phyloP scores from a whole-genome alignment of 176 grass and related monocot genomes.

The Musa acuminata region DNA sequence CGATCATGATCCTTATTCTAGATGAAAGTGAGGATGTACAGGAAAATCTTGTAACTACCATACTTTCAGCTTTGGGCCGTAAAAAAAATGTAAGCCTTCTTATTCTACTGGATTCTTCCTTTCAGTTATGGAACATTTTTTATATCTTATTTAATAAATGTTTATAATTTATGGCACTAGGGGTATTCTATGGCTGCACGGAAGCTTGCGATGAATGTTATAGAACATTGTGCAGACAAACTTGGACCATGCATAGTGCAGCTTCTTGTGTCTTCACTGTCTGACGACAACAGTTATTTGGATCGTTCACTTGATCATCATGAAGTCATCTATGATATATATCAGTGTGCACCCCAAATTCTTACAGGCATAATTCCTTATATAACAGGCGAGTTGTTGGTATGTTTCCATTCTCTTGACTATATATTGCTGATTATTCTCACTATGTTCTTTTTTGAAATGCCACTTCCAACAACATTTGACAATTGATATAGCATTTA shows the following conservation, averaged over 20 bases:
- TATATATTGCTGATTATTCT: not conserved
- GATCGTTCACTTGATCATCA: conserved; percentile 65
- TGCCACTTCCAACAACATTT: not conserved
- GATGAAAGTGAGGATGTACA: conserved; percentile 92
- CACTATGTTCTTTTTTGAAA: not conserved
- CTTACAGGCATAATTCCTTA: conserved; percentile 74
- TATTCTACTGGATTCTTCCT: not conserved
- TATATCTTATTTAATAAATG: conserved; percentile 1
- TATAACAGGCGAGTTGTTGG: conserved; percentile 95
- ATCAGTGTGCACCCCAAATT: conserved; percentile 81
- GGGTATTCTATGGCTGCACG: conserved; percentile 49
- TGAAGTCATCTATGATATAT: conserved; percentile 76
- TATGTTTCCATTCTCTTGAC: conserved; percentile 27
- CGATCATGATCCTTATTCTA: conserved; percentile 88
- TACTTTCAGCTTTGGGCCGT: conserved; percentile 72
- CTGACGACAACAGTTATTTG: conserved; percentile 51
- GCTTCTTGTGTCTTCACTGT: conserved; percentile 76
- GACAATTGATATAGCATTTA: too few relatives aligned
- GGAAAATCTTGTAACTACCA: conserved; percentile 54
- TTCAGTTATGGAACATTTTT: not conserved
- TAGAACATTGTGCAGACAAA: conserved; percentile 71
- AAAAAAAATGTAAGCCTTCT: conserved; percentile 59
- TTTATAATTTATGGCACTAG: conserved; percentile 42
- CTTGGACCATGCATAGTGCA: conserved; percentile 80
- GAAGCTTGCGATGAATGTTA: conserved; percentile 70